These are phyloP conservation scores for Paracoccidioides brasiliensis DNA, from an alignment of 2,329 filamentous ascomycete species.

Conservation along the genomic window DNA sequence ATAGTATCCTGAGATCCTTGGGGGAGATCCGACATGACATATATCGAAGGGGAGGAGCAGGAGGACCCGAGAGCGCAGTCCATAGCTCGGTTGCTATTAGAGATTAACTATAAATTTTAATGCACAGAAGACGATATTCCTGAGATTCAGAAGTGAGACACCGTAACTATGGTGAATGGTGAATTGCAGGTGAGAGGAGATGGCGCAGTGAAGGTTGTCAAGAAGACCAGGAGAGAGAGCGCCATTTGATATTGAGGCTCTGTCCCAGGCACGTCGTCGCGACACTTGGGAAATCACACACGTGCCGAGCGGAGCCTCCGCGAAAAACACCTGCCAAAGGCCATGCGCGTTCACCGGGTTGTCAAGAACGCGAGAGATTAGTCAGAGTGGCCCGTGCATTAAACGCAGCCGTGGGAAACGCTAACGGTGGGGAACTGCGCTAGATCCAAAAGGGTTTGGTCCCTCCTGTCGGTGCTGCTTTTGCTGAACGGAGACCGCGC, in stretches of 20 bases:
- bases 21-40: not conserved
- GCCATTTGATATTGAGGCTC: not conserved
- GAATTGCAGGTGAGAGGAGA: not conserved
- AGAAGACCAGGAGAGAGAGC: not conserved
- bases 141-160: no score
- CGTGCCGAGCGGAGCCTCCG: not conserved
- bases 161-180: not conserved
- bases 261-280: not conserved
- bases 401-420: not conserved
- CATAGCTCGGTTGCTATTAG: not conserved
- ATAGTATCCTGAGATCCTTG: slow-evolving; percentile 6
- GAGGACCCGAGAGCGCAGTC: slow-evolving; percentile 1
- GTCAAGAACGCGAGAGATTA: not conserved
- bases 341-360: no score
- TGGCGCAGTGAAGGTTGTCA: not conserved
- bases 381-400: not conserved
- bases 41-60: not conserved
- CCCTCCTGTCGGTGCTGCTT: slow-evolving; percentile 2
- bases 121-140: not conserved
- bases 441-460: not conserved
- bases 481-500: not conserved
- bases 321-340: not conserved
- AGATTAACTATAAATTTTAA: not conserved
- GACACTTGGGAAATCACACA: not conserved
- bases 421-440: not conserved